A percentile compares a stretch with the other conserved stretches of the same genome.
Conservation (phyloP, 768 basidiomycete genomes). For the Boletus bicolor region DNA sequence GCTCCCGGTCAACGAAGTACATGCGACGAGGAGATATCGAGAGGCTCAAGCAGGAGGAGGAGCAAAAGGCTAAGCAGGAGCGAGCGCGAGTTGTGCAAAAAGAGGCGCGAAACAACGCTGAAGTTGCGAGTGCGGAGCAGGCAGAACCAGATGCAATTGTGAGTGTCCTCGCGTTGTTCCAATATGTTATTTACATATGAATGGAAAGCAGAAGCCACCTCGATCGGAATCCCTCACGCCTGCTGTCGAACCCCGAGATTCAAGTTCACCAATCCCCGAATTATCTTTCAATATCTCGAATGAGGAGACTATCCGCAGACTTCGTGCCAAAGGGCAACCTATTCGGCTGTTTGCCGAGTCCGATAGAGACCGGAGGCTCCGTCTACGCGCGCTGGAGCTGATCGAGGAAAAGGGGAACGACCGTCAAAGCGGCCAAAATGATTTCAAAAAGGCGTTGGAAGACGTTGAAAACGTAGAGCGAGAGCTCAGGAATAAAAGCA, state of each 20-base stretch:
- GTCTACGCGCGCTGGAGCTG: slow-evolving; percentile 89
- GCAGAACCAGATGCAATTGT: slow-evolving; percentile 40
- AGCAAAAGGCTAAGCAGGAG: slow-evolving; percentile 32
- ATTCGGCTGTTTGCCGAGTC: slow-evolving; percentile 93
- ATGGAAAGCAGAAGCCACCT: slow-evolving; percentile 48
- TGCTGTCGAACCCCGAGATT: slow-evolving; percentile 30
- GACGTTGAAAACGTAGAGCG: slow-evolving; percentile 81
- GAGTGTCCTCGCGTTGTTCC: slow-evolving; percentile 25
- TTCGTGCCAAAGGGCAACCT: slow-evolving; percentile 90
- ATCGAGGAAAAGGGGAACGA: slow-evolving; percentile 88
- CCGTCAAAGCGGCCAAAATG: slow-evolving; percentile 83
- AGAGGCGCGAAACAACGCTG: slow-evolving; percentile 18
- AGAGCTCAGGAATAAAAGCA: slow-evolving; percentile 55
- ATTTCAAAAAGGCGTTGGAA: slow-evolving; percentile 87
- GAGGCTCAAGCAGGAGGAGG: slow-evolving; percentile 50
- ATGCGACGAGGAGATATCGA: slow-evolving; percentile 91
- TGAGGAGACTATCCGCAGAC: slow-evolving; percentile 84
- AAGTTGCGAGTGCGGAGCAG: slow-evolving; percentile 18
- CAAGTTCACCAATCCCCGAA: slow-evolving; percentile 38
- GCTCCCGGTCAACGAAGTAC: slow-evolving; percentile 72
- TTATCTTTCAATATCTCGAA: slow-evolving; percentile 84
- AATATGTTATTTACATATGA: slow-evolving; percentile 34
- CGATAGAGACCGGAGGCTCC: slow-evolving; percentile 88
- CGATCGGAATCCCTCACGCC: slow-evolving; percentile 42
- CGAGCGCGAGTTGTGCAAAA: slow-evolving; percentile 34